Evolutionary conservation across 2,329 filamentous ascomycete species (phyloP).

Genomic region (Pseudogymnoascus sp.): DNA sequence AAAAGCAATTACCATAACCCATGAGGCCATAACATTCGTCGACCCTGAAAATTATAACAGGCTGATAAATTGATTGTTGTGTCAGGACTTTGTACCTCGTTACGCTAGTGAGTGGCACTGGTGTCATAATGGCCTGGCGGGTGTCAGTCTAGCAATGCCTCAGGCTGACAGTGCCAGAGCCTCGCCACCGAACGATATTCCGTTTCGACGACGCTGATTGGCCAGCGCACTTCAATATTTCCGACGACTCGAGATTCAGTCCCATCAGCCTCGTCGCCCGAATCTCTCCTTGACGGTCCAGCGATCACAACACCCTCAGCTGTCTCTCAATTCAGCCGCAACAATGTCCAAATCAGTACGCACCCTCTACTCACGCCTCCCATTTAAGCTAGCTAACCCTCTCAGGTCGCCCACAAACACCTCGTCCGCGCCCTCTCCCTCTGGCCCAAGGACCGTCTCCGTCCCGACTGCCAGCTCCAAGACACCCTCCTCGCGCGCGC

Average conservation of each 20-base stretch:
- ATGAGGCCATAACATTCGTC: too few relatives aligned
- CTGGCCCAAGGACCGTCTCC: conserved; percentile 57
- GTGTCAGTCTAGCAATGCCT: neutral
- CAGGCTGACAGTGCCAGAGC: neutral
- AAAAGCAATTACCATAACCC: too few relatives aligned
- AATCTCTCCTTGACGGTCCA: neutral
- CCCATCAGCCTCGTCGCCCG: neutral
- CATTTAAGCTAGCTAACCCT: neutral
- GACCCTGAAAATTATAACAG: too few relatives aligned
- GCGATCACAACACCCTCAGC: neutral
- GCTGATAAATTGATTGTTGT: too few relatives aligned
- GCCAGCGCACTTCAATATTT: neutral
- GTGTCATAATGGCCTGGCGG: neutral
- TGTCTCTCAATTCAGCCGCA: neutral
- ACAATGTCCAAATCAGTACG: conserved; percentile 27
- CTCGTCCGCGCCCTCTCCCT: conserved; percentile 43
- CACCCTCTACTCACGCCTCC: neutral
- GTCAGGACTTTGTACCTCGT: too few relatives aligned
- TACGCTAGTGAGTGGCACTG: neutral
- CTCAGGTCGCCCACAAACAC: conserved; percentile 37
- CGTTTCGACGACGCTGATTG: neutral
- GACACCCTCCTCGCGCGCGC: conserved; percentile 43
- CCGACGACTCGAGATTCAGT: neutral
- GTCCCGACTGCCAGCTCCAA: conserved; percentile 54
- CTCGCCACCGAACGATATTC: neutral